Evolutionary conservation across 805 yeast genomes (phyloP).

Genomic region (Tetrapisispora fleetii): DNA sequence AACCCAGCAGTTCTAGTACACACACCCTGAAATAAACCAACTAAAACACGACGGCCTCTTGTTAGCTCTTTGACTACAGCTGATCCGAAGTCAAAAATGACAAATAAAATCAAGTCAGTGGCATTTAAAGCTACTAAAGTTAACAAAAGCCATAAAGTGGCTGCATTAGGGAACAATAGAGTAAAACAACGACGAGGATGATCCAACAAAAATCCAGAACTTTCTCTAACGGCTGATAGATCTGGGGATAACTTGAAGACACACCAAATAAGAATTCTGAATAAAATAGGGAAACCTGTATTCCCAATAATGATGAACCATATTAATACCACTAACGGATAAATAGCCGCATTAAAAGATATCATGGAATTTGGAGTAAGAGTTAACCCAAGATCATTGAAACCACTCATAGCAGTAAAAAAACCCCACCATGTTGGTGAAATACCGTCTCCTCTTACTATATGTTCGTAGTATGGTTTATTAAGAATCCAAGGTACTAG

Average conservation of each 20-base stretch:
- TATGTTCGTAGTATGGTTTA: slow-evolving; percentile 33
- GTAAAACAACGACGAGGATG: slow-evolving; percentile 98
- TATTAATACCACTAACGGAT: slow-evolving; percentile 49
- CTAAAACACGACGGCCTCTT: slow-evolving; percentile 60
- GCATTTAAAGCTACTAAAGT: slow-evolving; percentile 65
- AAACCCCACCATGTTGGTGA: slow-evolving; percentile 90
- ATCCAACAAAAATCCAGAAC: slow-evolving; percentile 75
- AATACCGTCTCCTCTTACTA: slow-evolving; percentile 47
- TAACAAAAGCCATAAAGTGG: slow-evolving; percentile 89
- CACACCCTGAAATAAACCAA: slow-evolving; percentile 84
- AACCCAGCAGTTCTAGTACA: slow-evolving; percentile 94
- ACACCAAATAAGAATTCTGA: slow-evolving; percentile 77
- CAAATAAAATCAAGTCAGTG: slow-evolving; percentile 70
- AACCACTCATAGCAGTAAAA: slow-evolving; percentile 69
- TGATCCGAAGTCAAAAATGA: slow-evolving; percentile 61
- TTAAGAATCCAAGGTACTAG: slow-evolving; percentile 53
- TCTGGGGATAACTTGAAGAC: slow-evolving; percentile 58
- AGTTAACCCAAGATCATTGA: slow-evolving; percentile 79
- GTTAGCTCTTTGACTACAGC: slow-evolving; percentile 43
- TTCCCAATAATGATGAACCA: slow-evolving; percentile 84
- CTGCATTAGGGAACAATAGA: slow-evolving; percentile 77
- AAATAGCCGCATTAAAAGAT: slow-evolving; percentile 54
- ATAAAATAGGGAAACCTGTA: slow-evolving; percentile 82
- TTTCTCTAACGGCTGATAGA: slow-evolving; percentile 55
- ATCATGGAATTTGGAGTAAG: slow-evolving; percentile 73